Base-by-base conservation (phyloP, 192 early-diverging fungal genomes). In the Coemansia sp. region DNA sequence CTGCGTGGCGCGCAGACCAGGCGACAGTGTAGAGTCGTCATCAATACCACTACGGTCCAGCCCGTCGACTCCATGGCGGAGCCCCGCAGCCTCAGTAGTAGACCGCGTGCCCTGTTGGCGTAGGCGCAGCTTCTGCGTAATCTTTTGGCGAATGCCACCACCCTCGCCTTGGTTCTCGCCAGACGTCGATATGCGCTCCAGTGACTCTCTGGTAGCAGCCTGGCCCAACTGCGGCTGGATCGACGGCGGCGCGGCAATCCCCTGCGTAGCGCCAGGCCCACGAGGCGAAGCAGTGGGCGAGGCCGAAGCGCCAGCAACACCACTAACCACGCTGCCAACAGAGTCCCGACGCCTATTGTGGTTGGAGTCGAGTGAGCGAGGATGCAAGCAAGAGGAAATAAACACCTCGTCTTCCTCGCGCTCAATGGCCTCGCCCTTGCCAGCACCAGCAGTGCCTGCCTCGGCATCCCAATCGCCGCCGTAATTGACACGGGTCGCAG, bases 61-160 rank as follows among this genome's bases (percentile, higher is more conserved):
- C 41, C 47, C 56, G 11, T 67, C 50, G 24, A 3, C 59, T 10
- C 32, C 50, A 59, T 37, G 37, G 13, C 50, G 50, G 50, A 53
- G 50, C 27, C 50, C 50, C 15, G 38, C 60, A 12, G 64, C 13
- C 16, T 60, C 63, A 18, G 15, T 50, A 34, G 71, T 38, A 16
- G 50, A 30, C n/a, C 38, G 55, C 35, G 69, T 49, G 12, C 37
- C 65, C 13, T 64, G 61, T 7, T 49, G 55, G 50, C 76, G 76
- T 37, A 79, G 43, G n/a, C 68, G 68, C 58, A 79, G 68, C 64
- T 64, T 65, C 29, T 70, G 71, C 29, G 76, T 65, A 35, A 79
- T 65, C 58, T 56, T 67, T 24, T 67, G 44, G 16, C 76, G 67
- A 15, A 71, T 56, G 0, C 71, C 64, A 37, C 76, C 59, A n/a